These are phyloP conservation scores for Aspergillus ochraceus DNA, from an alignment of 2,329 filamentous ascomycete genomes.

Conservation along the genomic window DNA sequence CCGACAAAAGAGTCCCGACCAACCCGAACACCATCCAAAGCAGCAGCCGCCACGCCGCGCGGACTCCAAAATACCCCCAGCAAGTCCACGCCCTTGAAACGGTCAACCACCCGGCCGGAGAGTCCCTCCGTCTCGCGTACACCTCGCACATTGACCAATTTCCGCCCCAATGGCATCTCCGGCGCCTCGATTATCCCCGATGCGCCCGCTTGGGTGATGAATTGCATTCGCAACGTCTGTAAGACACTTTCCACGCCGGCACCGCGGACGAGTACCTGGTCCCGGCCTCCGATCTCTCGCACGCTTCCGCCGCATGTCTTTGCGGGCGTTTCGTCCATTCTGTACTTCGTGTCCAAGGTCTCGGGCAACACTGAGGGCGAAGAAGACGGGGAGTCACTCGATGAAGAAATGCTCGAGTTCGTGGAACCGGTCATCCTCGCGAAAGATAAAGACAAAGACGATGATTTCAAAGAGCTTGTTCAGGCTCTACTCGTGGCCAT, in stretches of 20 bases:
- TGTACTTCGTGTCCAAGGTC: slow-evolving; percentile 47
- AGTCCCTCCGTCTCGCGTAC: slow-evolving; percentile 23
- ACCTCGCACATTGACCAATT: slow-evolving; percentile 15
- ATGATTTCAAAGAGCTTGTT: slow-evolving; percentile 42
- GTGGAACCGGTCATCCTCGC: slow-evolving; percentile 39
- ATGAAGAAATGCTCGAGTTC: slow-evolving; percentile 35
- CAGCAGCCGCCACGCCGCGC: slow-evolving; percentile 26
- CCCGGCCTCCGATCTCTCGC: slow-evolving; percentile 38
- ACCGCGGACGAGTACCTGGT: slow-evolving; percentile 36
- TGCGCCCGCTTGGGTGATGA: slow-evolving; percentile 67
- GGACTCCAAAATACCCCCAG: slow-evolving; percentile 43
- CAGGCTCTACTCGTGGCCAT: slow-evolving; percentile 43
- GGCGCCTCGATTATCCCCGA: slow-evolving; percentile 36
- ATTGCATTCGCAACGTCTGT: slow-evolving; percentile 66
- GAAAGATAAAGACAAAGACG: slow-evolving; percentile 50
- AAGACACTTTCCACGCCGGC: slow-evolving; percentile 58
- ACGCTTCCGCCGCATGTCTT: slow-evolving; percentile 70
- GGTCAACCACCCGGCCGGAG: slow-evolving; percentile 30
- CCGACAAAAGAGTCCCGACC: slow-evolving; percentile 32
- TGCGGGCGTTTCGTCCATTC: slow-evolving; percentile 65
- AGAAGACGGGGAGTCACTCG: slow-evolving; percentile 40
- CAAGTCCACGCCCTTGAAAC: slow-evolving; percentile 41
- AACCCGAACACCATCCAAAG: slow-evolving; percentile 30
- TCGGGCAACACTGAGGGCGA: slow-evolving; percentile 44
- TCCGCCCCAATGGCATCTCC: slow-evolving; percentile 20